Evolutionary conservation across 2,329 filamentous ascomycete species (phyloP).

Genomic region (Talaromyces sp.): DNA sequence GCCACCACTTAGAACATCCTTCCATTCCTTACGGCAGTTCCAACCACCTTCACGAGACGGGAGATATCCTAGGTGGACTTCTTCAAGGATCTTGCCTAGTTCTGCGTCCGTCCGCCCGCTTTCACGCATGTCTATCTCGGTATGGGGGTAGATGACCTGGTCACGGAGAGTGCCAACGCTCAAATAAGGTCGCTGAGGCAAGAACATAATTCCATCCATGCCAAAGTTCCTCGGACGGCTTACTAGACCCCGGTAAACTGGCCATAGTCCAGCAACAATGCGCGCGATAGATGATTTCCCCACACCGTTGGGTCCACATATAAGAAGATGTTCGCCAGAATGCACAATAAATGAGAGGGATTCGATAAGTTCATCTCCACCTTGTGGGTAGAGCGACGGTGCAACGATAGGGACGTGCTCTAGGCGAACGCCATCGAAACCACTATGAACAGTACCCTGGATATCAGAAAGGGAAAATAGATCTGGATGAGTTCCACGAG

Average conservation of each 20-base stretch:
- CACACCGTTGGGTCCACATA: constrained; percentile 90
- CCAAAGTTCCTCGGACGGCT: constrained; percentile 76
- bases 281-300: constrained; percentile 87
- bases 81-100: constrained; percentile 71
- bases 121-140: constrained; percentile 86
- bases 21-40: constrained; percentile 97
- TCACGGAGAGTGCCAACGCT: constrained; percentile 89
- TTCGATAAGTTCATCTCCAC: constrained; percentile 86
- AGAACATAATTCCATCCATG: constrained; percentile 94
- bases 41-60: constrained; percentile 89
- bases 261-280: constrained; percentile 89
- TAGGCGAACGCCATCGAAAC: constrained; percentile 88
- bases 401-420: constrained; percentile 92
- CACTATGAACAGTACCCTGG: constrained; percentile 88
- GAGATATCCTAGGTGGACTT: constrained; percentile 80
- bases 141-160: constrained; percentile 96
- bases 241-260: constrained; percentile 87
- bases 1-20: constrained; percentile 92
- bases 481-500: constrained; percentile 63
- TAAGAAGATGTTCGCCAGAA: constrained; percentile 85
- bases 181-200: constrained; percentile 89
- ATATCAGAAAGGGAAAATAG: constrained; percentile 85
- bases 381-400: constrained; percentile 78
- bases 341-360: constrained; percentile 84
- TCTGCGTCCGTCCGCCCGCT: constrained; percentile 72